Evolutionary conservation across 1,284 basidiomycete genomes (phyloP).

Genomic region (Ceratobasidium sp.): DNA sequence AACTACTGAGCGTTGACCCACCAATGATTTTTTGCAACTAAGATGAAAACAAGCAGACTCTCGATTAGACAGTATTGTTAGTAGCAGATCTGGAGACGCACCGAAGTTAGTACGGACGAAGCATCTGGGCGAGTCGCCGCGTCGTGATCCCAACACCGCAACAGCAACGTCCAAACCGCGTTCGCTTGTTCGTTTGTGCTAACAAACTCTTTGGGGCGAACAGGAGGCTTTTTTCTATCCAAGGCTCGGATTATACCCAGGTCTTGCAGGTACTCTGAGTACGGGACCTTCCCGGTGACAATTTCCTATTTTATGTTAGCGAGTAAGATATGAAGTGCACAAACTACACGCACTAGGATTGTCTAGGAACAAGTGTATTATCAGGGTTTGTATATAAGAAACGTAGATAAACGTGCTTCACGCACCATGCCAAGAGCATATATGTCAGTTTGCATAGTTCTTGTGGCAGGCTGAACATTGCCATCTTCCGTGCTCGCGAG

Average conservation of each 20-base stretch:
- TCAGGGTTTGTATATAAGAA: neutral
- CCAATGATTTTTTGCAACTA: too few species aligned
- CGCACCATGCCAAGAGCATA: slow-evolving; percentile 11
- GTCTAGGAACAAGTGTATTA: neutral
- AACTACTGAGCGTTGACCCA: too few species aligned
- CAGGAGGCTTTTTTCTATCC: neutral
- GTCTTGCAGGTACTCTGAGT: neutral
- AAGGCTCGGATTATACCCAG: neutral
- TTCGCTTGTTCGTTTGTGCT: neutral
- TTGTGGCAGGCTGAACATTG: neutral
- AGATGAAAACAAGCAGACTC: too few species aligned
- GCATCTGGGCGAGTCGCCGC: neutral
- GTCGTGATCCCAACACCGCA: slow-evolving; percentile 5
- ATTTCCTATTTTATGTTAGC: neutral
- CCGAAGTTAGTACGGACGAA: too few species aligned
- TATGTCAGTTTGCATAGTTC: neutral
- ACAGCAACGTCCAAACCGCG: neutral
- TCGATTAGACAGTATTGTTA: too few species aligned
- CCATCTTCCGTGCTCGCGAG: neutral
- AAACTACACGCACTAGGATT: neutral
- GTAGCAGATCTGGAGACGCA: too few species aligned
- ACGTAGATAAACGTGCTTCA: neutral
- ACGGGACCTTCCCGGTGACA: neutral
- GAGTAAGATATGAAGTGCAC: neutral
- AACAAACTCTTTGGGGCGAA: neutral